Evolutionary conservation across 2,329 filamentous ascomycete species (phyloP), one percentile per base, ranked within the genome.

Genomic region (Chaetomiaceae sp.): DNA sequence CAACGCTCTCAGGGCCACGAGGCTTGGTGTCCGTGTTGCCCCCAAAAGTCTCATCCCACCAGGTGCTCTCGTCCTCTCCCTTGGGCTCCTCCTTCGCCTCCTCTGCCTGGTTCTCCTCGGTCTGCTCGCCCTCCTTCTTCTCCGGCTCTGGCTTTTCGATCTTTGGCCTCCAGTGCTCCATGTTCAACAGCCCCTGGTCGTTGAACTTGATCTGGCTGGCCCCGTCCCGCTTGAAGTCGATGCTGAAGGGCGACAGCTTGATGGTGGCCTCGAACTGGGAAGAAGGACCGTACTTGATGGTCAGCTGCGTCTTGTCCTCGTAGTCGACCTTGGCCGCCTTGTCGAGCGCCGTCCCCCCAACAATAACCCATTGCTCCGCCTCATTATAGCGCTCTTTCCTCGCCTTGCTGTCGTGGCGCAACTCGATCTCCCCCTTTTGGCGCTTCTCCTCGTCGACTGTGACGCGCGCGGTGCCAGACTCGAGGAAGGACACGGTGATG

Each of bases 21-120:
- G 93, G 92, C 70, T 99, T 99, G 5, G 85, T 82, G 68, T 99
- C 93, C 0, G 91, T 97, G 67, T 93, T 95, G 55, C 92, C 91
- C 57, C 92, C 92, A 68, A 99, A 99, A 0, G 79, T 82, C 73
- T 99, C 93, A 6, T 99, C 93, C 93, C 93, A 99, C 89, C 90
- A 96, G 3, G 91, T 96, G 70, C 85, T 87, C 65, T 96, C 87
- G 58, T 93, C 87, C 57, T 86, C 81, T 13, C 74, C 76, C 73
- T 68, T 4, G 65, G 56, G 65, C 38, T 69, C 65, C 44, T 73
- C 59, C 33, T 69, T 67, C 55, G 25, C 16, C 19, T 75, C 73
- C 50, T 72, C 76, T 47, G 82, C 79, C 58, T 77, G 73, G 56
- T 78, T 80, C 57, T 76, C 73, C 12, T 50, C 44, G 50, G 68